Evolutionary conservation across 441 rosid species (phyloP).

Genomic region (Erodium texanum): DNA sequence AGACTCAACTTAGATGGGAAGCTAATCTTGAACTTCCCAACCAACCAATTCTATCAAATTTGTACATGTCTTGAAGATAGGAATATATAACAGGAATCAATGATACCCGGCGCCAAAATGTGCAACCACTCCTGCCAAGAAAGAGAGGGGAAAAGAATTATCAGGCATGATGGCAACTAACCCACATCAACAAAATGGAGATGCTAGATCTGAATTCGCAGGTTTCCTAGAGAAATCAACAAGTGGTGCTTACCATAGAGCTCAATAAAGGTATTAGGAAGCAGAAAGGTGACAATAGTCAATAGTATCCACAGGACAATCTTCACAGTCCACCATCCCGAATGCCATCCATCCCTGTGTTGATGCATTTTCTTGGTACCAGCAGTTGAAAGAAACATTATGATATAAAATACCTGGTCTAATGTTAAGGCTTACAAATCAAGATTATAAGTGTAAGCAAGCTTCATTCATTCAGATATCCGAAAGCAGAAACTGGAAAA

Average conservation of each 20-base stretch:
- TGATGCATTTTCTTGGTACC: constrained; percentile 58
- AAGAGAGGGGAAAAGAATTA: constrained; percentile 13
- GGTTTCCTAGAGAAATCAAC: constrained; percentile 4
- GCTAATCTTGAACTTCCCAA: constrained; percentile 16
- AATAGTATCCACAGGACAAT: constrained; percentile 51
- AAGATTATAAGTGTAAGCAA: too few species aligned
- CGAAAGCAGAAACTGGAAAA: background rate
- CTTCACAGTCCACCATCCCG: constrained; percentile 90
- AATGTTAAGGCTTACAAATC: constrained; percentile 30
- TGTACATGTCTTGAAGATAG: constrained; percentile 13
- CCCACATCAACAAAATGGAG: background rate
- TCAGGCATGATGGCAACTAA: background rate
- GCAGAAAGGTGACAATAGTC: constrained; percentile 51
- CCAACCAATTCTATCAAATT: constrained; percentile 1
- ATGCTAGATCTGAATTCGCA: background rate
- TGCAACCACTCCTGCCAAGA: constrained; percentile 72
- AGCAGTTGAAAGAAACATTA: constrained; percentile 70
- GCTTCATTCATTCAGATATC: background rate
- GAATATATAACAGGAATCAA: constrained; percentile 25
- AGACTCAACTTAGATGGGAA: constrained; percentile 12
- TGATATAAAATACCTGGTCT: constrained; percentile 50
- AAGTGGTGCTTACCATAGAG: constrained; percentile 54
- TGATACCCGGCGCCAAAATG: constrained; percentile 98
- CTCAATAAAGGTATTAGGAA: constrained; percentile 58
- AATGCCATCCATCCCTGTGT: constrained; percentile 76